These are phyloP conservation scores for Cenchrus americanus DNA, from an alignment of 176 grass and related monocot genomes.

Conservation along the genomic window DNA sequence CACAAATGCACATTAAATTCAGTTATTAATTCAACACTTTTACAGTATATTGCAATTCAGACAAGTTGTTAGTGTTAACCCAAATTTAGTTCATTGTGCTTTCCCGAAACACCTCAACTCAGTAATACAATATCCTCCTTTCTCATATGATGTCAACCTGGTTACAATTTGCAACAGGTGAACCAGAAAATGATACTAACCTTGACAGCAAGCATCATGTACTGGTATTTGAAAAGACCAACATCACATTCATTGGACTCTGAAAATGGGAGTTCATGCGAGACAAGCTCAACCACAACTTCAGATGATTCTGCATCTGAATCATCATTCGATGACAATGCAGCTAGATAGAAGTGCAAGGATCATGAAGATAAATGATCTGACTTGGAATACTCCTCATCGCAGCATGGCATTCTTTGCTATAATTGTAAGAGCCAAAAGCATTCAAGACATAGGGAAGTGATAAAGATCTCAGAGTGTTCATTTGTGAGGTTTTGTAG, in stretches of 20 bases:
- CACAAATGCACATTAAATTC: background rate
- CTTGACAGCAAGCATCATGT: slow-evolving; percentile 95
- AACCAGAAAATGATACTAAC: slow-evolving; percentile 99
- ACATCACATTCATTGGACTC: slow-evolving; percentile 57
- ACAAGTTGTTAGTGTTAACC: background rate
- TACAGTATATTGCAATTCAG: background rate
- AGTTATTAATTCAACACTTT: background rate
- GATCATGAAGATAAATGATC: slow-evolving; percentile 31
- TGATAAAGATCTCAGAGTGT: slow-evolving; percentile 16
- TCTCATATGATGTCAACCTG: slow-evolving; percentile 5
- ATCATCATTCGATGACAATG: slow-evolving; percentile 78
- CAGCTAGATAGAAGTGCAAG: slow-evolving; percentile 47
- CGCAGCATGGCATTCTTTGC: slow-evolving; percentile 28
- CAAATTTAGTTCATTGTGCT: background rate
- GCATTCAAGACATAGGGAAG: slow-evolving; percentile 34
- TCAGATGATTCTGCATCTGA: slow-evolving; percentile 92
- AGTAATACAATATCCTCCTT: background rate
- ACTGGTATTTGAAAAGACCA: slow-evolving; percentile 93
- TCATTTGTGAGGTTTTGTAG: slow-evolving; percentile 46
- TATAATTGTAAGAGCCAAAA: slow-evolving; percentile 46
- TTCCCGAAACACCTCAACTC: background rate
- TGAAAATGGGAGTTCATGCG: slow-evolving; percentile 70
- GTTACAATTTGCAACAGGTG: slow-evolving; percentile 54
- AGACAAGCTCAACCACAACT: slow-evolving; percentile 70
- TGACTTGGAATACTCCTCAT: slow-evolving; percentile 28